Base-by-base conservation (phyloP, 441 rosid genomes). In the Flueggea neowawraea region DNA sequence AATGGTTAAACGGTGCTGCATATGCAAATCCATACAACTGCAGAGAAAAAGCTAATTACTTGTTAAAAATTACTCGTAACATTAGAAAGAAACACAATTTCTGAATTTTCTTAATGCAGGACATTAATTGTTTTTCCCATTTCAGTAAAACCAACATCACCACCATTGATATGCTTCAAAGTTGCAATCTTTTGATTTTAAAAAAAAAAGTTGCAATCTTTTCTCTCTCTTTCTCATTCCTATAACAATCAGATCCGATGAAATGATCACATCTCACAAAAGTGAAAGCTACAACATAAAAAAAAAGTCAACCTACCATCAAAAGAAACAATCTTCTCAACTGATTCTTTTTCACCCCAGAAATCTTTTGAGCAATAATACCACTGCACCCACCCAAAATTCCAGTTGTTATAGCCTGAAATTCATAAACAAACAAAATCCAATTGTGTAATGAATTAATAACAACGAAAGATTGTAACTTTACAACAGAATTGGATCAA, bases 1-100 rank as follows among this genome's bases (percentile, higher is more conserved):
- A 90, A 75, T 93, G 98, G n/a, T 91, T 97, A 74, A 90, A 93
- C n/a, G 98, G 97, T 55, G 96, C 98, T 41, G 79, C 87, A 74
- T 90, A 90, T 61, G 87, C 89, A 63, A 86, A 84, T 12, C 97
- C 97, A 78, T 86, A 88, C 51, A 90, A 74, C 97, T 90, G 66
- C 78, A 79, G 7, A 61, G 10, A 59, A 72, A 64, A 41, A 50
- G n/a, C 44, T 16, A 5, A 44, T 16, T 22, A 22, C 28, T 22
- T 22, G 5, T 8, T 12, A 12, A 2, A 10, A 33, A 55, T 12
- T 44, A 55, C 53, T 16, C 16, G 62, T 31, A 14, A 60, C 50
- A 10, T 53, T 51, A 31, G 53, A 55, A 57, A 39, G 47, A 13
- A 31, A 16, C 16, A 47, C 12, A 22, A 22, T 22, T 1, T 22